Base-by-base conservation (phyloP, 495 filamentous ascomycete species). In the Penicillium longicatenatum region DNA sequence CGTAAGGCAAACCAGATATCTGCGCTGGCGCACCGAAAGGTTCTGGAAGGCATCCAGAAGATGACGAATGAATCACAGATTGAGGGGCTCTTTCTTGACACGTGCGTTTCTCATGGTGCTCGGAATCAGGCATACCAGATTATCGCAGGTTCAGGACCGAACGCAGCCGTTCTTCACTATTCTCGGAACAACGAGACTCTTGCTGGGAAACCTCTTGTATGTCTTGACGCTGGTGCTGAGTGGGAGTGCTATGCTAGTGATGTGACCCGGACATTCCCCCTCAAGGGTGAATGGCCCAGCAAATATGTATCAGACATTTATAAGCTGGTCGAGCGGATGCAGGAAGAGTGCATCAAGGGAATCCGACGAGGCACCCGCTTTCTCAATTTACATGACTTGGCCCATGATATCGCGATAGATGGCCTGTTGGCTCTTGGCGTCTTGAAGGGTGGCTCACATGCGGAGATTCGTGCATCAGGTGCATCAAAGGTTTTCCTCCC, bases 221-320 rank as follows among this genome's bases (percentile, higher is more conserved):
- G 90, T 56, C 76, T 97, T 8, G 93, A 98, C 68, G 93, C 92
- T 1, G 92, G 90, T 6, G 84, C 85, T 33, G 93, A 97, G 68
- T 95, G 83, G 82, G 72, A 86, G 12, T 91, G 89, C 69, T 98
- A 98, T 66, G 91, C 91, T n/a, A 86, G 85, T 50, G 93, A 97
- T 62, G 83, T 98, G 35, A 98, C 93, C 0, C 83, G 93, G 6
- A 96, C 93, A 2, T 86, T 96, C 62, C 93, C 93, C 0, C 70
- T 96, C 17, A 62, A 70, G 16, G 85, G 83, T 2, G 68, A 74
- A 1, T 93, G 87, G 81, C 82, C 84, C 1, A 76, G 75, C 51
- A 54, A 65, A 11, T 86, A 94, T 64, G 83, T 84, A 3, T 79
- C 79, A 50, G 79, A 82, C 35, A 86, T 96, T 49, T 91, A 98